Evolutionary conservation across 495 filamentous ascomycete species (phyloP), one percentile per base, ranked within the genome.

Genomic region (Barbatosphaeria neglecta): DNA sequence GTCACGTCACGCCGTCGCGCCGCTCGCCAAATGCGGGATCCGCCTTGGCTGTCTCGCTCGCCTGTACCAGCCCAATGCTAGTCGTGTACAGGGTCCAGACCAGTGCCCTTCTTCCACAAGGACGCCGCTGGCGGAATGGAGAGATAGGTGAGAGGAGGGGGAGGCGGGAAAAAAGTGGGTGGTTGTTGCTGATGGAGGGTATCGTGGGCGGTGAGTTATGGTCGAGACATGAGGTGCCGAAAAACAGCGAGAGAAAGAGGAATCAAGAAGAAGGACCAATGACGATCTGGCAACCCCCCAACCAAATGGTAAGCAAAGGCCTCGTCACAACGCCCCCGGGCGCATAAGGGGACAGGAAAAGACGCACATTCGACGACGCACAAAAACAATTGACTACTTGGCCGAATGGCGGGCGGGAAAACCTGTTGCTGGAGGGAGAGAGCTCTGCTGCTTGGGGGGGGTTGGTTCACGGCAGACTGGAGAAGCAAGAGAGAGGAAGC

Each of bases 11-110:
- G n/a, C n/a, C n/a, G n/a, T n/a, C n/a, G n/a, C n/a, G n/a, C n/a
- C n/a, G n/a, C n/a, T n/a, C n/a, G 39, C 39, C 15, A 24, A 41
- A 22, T 6, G 20, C 39, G 20, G 39, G 19, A 35, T 15, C 9
- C 31, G 31, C 31, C 47, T 43, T 53, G 50, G 57, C 47, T 48
- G 57, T 54, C 23, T 52, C 51, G 52, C 47, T 49, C 24, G 16
- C 28, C 18, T 25, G 27, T 4, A 3, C 43, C 16, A 3, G 6
- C 43, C 43, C 43, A 33, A 33, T 37, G n/a, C n/a, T n/a, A n/a
- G n/a, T n/a, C n/a, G n/a, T n/a, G n/a, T n/a, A n/a, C n/a, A n/a
- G n/a, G n/a, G n/a, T n/a, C n/a, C n/a, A n/a, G n/a, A n/a, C 42
- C 46, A 53, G 48, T 50, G 53, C 46, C 15, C 39, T 41, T 41